A percentile compares a stretch with the other conserved stretches of the same genome.
These are phyloP conservation scores for Simplicillium sp. DNA, from an alignment of 2,329 filamentous ascomycete genomes.

Conservation along the genomic window DNA sequence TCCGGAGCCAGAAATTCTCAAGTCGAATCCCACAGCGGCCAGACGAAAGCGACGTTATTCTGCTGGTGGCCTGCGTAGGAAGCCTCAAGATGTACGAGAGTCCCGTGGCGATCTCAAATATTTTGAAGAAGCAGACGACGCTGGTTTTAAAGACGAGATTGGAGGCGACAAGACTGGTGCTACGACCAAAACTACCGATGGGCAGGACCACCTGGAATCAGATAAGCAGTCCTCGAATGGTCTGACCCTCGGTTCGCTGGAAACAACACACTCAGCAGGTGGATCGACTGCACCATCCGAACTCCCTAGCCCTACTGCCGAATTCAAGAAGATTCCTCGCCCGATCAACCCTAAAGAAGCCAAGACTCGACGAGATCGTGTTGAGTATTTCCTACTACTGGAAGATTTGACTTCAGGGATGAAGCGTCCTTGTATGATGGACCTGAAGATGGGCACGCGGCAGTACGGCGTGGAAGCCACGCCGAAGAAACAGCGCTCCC, in stretches of 20 bases:
- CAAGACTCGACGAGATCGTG: conserved; percentile 55
- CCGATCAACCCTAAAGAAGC: conserved; percentile 73
- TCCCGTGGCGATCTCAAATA: conserved; percentile 76
- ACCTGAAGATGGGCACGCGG: conserved; percentile 96
- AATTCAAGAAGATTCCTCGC: conserved; percentile 36
- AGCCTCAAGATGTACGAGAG: conserved; percentile 62
- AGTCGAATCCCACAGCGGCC: conserved; percentile 25
- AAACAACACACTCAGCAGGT: conserved; percentile 19
- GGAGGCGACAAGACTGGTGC: conserved; percentile 4
- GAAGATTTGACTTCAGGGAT: conserved; percentile 95
- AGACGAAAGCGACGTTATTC: conserved; percentile 69
- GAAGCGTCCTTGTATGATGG: conserved; percentile 92
- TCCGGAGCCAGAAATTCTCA: conserved; percentile 49
- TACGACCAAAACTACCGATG: neutral
- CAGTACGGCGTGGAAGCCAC: conserved; percentile 91
- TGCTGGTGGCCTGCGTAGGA: conserved; percentile 69
- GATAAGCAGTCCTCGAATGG: conserved; percentile 9
- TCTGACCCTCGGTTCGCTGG: conserved; percentile 3
- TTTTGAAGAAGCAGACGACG: conserved; percentile 81
- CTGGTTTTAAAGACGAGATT: conserved; percentile 36
- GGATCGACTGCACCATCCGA: conserved; percentile 20
- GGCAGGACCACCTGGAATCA: neutral
- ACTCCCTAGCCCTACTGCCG: conserved; percentile 24
- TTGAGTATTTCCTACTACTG: conserved; percentile 86
- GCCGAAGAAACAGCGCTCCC: conserved; percentile 86